Conservation (phyloP, 2,329 filamentous ascomycete species). For the Ophiostoma novo-ulmi region DNA sequence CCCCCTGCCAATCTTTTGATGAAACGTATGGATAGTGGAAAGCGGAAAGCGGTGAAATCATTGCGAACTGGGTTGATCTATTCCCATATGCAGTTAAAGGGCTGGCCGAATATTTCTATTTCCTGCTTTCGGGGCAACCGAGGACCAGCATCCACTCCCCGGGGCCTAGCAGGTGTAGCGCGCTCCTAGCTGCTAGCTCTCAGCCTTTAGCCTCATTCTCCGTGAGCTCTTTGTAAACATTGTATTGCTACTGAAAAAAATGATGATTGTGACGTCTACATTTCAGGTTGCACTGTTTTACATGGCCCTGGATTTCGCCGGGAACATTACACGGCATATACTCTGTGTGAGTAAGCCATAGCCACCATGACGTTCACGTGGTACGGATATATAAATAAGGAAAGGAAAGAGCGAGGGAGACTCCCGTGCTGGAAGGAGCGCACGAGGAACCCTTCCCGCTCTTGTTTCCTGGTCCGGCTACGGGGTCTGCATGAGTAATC, state of each 20-base stretch:
- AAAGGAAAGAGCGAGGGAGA: not conserved
- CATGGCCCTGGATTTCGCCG: not conserved
- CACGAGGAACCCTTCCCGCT: not conserved
- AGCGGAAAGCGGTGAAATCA: not conserved
- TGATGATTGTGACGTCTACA: not conserved
- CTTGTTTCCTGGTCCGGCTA: not conserved
- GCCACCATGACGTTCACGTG: not conserved
- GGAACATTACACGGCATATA: not conserved
- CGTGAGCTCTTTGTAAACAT: not conserved
- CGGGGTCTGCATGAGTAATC: not conserved
- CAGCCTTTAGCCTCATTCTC: not conserved
- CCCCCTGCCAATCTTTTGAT: not conserved
- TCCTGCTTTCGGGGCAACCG: slow-evolving; percentile 11
- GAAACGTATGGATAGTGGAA: not conserved
- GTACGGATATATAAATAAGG: not conserved
- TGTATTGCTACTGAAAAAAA: not conserved
- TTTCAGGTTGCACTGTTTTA: not conserved
- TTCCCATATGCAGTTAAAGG: not conserved
- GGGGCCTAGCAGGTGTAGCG: not conserved
- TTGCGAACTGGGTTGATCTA: not conserved
- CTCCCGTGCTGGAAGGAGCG: not conserved
- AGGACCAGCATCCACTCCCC: not conserved
- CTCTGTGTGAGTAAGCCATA: not conserved
- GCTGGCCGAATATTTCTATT: not conserved
- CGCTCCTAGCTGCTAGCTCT: not conserved